Evolutionary conservation across 1,139 yeast species (phyloP).

Genomic region (Taphrina flavorubra): DNA sequence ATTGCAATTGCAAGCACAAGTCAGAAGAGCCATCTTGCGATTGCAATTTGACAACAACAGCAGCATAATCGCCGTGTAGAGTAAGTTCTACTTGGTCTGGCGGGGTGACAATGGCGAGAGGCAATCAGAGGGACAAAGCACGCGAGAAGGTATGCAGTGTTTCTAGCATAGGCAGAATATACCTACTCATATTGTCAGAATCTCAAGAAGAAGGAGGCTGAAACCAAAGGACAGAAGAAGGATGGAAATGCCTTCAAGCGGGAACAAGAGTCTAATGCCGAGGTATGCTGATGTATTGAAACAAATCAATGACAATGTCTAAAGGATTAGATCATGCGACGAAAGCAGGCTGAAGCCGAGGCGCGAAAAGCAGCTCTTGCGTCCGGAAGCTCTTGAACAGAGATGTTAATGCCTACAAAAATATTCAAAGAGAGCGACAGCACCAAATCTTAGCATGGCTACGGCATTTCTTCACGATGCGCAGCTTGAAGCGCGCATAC

Average conservation of each 20-base stretch:
- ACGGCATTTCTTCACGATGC: too few species aligned
- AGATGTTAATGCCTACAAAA: background rate
- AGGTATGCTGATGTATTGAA: background rate
- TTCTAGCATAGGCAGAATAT: background rate
- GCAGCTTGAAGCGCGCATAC: too few species aligned
- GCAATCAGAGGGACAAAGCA: constrained; percentile 25
- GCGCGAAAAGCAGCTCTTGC: constrained; percentile 3
- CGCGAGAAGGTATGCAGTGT: constrained; percentile 17
- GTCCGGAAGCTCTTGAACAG: background rate
- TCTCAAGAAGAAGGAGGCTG: constrained; percentile 22
- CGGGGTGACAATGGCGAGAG: constrained; percentile 10
- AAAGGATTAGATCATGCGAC: constrained; percentile 12
- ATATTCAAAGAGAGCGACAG: background rate
- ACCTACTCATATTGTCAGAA: background rate
- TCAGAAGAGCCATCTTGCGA: too few species aligned
- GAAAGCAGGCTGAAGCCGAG: constrained; percentile 27
- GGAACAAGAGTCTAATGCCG: constrained; percentile 21
- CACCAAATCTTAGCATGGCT: background rate
- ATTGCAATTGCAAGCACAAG: background rate
- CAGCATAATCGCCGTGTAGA: too few species aligned
- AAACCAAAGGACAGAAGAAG: constrained; percentile 23
- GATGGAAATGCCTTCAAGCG: constrained; percentile 33
- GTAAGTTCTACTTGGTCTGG: background rate
- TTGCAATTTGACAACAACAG: too few species aligned
- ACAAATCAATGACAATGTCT: background rate